Evolutionary conservation across 2,329 filamentous ascomycete species (phyloP).

Genomic region (Fusarium anguioides): DNA sequence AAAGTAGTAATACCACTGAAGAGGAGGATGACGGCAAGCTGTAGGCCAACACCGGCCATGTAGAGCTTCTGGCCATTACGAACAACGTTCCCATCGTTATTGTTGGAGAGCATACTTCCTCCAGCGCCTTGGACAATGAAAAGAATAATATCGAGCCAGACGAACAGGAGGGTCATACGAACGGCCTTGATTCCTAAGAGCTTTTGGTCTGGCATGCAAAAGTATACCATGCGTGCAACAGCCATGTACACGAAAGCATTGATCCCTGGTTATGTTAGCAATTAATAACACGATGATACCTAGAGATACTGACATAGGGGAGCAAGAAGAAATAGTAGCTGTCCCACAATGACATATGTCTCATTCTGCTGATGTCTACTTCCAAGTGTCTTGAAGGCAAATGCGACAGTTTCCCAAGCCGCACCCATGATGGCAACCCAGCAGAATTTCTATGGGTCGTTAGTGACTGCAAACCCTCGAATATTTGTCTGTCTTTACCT

Average conservation of each 20-base stretch:
- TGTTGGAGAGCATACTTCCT: constrained; percentile 52
- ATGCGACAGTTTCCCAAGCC: constrained; percentile 54
- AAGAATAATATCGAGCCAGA: constrained; percentile 59
- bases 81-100: constrained; percentile 40
- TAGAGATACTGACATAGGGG: constrained; percentile 51
- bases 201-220: constrained; percentile 52
- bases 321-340: constrained; percentile 55
- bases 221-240: constrained; percentile 54
- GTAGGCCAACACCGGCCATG: constrained; percentile 52
- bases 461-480: not conserved
- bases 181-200: constrained; percentile 51
- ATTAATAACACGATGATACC: not conserved
- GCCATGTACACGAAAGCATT: constrained; percentile 60
- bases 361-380: constrained; percentile 53
- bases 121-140: constrained; percentile 59
- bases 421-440: constrained; percentile 57
- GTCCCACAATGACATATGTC: constrained; percentile 47
- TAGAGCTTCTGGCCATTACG: constrained; percentile 54
- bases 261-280: constrained; percentile 49
- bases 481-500: constrained; percentile 31
- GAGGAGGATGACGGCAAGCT: constrained; percentile 53
- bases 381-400: constrained; percentile 51
- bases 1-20: constrained; percentile 51
- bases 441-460: constrained; percentile 44
- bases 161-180: constrained; percentile 58